Conservation (phyloP, 345 rosid genomes). For the Eucalyptus pauciflora region DNA sequence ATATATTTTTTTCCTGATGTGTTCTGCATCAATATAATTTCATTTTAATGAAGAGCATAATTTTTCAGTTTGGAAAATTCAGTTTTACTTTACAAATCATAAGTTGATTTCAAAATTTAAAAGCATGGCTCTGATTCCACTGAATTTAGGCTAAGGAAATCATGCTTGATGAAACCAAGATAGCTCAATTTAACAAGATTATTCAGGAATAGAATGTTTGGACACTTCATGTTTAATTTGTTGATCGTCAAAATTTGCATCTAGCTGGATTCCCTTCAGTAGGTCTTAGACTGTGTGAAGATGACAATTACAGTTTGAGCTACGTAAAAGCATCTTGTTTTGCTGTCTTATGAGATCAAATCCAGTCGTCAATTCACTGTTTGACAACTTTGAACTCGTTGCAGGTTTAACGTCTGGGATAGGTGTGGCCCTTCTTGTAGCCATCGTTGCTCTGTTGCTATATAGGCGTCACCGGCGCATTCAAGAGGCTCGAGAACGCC, state of each 20-base stretch:
- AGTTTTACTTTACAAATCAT: neutral
- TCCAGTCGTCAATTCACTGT: neutral
- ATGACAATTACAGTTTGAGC: neutral
- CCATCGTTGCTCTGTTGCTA: neutral
- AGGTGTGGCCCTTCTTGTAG: neutral
- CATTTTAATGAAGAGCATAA: neutral
- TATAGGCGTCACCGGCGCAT: conserved; percentile 15
- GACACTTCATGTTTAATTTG: neutral
- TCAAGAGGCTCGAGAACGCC: conserved; percentile 12
- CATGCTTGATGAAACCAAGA: neutral
- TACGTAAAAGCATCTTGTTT: neutral
- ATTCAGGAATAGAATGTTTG: neutral
- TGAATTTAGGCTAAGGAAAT: neutral
- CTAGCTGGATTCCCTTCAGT: neutral
- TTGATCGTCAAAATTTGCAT: neutral
- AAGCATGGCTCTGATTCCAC: neutral
- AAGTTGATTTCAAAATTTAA: neutral
- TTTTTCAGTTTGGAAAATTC: neutral
- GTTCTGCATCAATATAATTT: neutral
- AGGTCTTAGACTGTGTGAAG: neutral
- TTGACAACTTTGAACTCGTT: neutral
- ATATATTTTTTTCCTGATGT: neutral
- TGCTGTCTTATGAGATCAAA: neutral
- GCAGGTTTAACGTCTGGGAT: conserved; percentile 23
- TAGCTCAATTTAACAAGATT: neutral